phyloP scores from a whole-genome alignment of 805 yeast species.

The Cyberlindnera bimundalis region DNA sequence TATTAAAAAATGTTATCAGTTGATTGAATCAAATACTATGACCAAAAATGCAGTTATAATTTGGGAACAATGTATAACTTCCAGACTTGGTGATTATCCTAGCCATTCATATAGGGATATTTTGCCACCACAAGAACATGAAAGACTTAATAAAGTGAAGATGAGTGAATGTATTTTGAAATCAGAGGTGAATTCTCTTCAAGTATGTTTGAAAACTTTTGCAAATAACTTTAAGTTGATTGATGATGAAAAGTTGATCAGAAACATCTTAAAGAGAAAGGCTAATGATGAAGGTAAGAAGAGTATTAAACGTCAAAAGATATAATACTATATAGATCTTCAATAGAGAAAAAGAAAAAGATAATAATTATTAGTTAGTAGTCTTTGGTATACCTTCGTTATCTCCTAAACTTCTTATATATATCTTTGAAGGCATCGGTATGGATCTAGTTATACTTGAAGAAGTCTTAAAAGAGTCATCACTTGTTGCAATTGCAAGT shows the following conservation, averaged over 20 bases:
- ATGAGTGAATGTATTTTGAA: constrained; percentile 56
- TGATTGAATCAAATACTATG: constrained; percentile 45
- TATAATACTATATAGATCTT: constrained; percentile 2
- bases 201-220: constrained; percentile 32
- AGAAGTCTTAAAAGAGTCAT: constrained; percentile 45
- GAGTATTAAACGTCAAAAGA: constrained; percentile 26
- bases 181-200: constrained; percentile 53
- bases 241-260: constrained; percentile 56
- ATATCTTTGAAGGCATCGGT: constrained; percentile 17
- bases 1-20: constrained; percentile 57
- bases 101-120: constrained; percentile 29
- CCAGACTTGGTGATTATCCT: constrained; percentile 48
- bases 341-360: too few relatives aligned
- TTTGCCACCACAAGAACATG: constrained; percentile 18
- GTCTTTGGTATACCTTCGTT: constrained; percentile 22
- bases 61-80: constrained; percentile 27
- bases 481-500: constrained; percentile 46
- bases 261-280: constrained; percentile 56
- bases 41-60: constrained; percentile 35
- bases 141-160: constrained; percentile 23
- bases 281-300: constrained; percentile 17
- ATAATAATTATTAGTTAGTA: too few relatives aligned
- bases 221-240: constrained; percentile 38
- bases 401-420: constrained; percentile 15
- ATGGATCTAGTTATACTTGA: constrained; percentile 21